These are phyloP conservation scores for Cryphonectria parasitica DNA, from an alignment of 2,329 filamentous ascomycete genomes.

Conservation along the genomic window DNA sequence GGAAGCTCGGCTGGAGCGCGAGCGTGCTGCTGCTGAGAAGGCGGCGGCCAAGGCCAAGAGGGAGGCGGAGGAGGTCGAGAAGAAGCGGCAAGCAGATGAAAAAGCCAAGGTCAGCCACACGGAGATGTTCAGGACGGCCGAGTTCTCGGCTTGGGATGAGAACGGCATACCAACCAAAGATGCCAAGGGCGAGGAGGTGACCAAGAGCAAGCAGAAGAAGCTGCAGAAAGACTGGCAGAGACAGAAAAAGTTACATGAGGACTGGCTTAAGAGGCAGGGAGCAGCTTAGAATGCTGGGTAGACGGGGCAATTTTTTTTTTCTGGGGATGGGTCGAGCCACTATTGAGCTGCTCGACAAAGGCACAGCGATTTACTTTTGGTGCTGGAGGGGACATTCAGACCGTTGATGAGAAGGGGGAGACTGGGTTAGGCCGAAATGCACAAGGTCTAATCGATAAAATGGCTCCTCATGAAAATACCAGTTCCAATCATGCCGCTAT, in stretches of 20 bases:
- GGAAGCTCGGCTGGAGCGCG: conserved; percentile 57
- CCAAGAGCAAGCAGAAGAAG: conserved; percentile 68
- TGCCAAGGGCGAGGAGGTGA: conserved; percentile 64
- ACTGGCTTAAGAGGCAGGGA: conserved; percentile 40
- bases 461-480: background rate
- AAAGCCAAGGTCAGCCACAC: conserved; percentile 37
- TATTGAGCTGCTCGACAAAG: background rate
- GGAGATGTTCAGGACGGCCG: conserved; percentile 45
- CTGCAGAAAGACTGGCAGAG: conserved; percentile 72
- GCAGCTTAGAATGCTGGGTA: conserved; percentile 7
- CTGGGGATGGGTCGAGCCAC: background rate
- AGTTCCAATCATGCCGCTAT: background rate
- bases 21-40: conserved; percentile 54
- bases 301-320: background rate
- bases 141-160: conserved; percentile 65
- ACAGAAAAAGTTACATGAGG: conserved; percentile 70
- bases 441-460: background rate
- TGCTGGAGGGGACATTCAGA: background rate
- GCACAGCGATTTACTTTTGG: background rate
- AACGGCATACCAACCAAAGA: conserved; percentile 67
- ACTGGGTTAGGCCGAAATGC: background rate
- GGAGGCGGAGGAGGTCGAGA: conserved; percentile 44
- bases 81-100: conserved; percentile 44
- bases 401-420: background rate
- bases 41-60: conserved; percentile 43